Percentiles rank a stretch among this genome's conserved stretches.
Evolutionary conservation across 116 monocot species (phyloP).

Genomic region (Dioscorea cayenensis): DNA sequence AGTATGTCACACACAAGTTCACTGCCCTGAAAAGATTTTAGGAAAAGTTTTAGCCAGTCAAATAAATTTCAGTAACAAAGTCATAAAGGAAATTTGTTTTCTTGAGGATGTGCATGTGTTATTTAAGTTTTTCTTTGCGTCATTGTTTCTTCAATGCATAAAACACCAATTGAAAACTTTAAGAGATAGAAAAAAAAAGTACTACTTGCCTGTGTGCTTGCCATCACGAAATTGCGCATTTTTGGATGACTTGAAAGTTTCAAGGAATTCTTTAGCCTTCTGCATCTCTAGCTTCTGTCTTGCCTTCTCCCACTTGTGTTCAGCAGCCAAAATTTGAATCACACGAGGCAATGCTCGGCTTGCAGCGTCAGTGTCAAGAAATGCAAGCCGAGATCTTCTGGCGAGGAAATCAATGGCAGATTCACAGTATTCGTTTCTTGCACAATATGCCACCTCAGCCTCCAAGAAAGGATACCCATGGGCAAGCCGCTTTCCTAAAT

Average conservation of each 20-base stretch:
- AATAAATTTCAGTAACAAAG: too few species aligned
- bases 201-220: slow-evolving; percentile 44
- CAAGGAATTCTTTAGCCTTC: slow-evolving; percentile 65
- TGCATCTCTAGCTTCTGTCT: slow-evolving; percentile 80
- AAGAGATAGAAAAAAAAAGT: too few species aligned
- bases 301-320: slow-evolving; percentile 79
- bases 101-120: too few species aligned
- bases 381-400: slow-evolving; percentile 76
- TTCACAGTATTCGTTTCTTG: slow-evolving; percentile 86
- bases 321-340: slow-evolving; percentile 69
- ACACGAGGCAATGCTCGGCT: slow-evolving; percentile 73
- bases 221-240: slow-evolving; percentile 88
- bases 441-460: slow-evolving; percentile 96
- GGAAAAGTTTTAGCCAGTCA: too few species aligned
- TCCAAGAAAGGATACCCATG: slow-evolving; percentile 95
- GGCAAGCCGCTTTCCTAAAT: slow-evolving; percentile 81
- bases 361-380: slow-evolving; percentile 95
- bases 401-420: slow-evolving; percentile 90
- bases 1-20: too few species aligned
- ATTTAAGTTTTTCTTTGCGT: too few species aligned
- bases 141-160: too few species aligned
- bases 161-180: too few species aligned
- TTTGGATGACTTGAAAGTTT: slow-evolving; percentile 94
- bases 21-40: too few species aligned
- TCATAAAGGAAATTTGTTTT: too few species aligned